Evolutionary conservation across 1,284 basidiomycete genomes (phyloP), one percentile per base, ranked within the genome.

Genomic region (Trametes versicolor): DNA sequence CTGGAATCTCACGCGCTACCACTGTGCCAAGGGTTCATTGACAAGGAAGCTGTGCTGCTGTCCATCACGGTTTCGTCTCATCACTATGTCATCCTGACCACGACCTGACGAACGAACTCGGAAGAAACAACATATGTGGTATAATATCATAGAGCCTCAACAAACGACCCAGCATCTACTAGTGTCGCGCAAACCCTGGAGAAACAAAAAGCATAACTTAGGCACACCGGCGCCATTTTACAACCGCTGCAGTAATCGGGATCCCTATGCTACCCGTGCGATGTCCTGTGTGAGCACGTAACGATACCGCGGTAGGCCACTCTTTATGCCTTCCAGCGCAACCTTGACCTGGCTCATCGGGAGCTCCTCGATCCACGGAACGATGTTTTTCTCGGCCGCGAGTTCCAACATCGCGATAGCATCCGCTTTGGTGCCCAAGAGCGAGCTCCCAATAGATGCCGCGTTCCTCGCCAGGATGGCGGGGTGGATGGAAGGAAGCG

Each of bases 381-480:
- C 79, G 71, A 87, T 76, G 19, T 78, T 75, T 75, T 89, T 86
- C 69, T 88, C 79, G 13, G 81, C 82, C 4, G 85, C 87, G 21
- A 90, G 79, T 66, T 86, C 72, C 55, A 89, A 77, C 89, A 91
- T 91, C 60, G 81, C 80, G n/a, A 84, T 71, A 19, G 81, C 85
- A 73, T 92, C 89, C 66, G 82, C 81, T 79, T 88, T 90, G 75
- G 80, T 86, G 43, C 89, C 90, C 59, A 92, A 86, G 75, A 85
- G 80, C 43, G 77, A 80, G 37, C 80, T 82, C 29, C 82, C 81
- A 48, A 78, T 63, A 57, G 71, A 73, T 70, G 79, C 74, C 67
- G 79, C 78, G 67, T 80, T 79, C 45, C 82, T 51, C 17, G 76
- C 77, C 37, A 84, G 76, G 64, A 79, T 71, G 66, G 77, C 75